phyloP scores from a whole-genome alignment of 2,329 filamentous ascomycete genomes.

The Aspergillus unguis region DNA sequence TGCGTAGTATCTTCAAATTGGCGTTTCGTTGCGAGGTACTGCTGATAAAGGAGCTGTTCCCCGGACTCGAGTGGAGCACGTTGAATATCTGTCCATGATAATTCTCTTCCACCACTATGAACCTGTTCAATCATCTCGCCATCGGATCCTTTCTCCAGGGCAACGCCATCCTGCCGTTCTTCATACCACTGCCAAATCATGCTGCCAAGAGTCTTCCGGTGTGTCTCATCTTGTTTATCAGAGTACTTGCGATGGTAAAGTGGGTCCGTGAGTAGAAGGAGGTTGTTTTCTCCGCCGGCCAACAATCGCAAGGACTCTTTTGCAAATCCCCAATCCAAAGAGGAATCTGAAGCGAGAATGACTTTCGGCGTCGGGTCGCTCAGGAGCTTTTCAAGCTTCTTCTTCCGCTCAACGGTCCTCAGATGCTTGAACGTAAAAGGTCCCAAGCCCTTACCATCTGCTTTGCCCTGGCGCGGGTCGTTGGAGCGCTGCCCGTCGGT shows the following conservation, averaged over 20 bases:
- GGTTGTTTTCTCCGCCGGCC: conserved; percentile 72
- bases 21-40: conserved; percentile 83
- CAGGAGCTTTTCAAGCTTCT: conserved; percentile 71
- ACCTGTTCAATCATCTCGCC: conserved; percentile 65
- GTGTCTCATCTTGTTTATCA: conserved; percentile 27
- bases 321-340: conserved; percentile 92
- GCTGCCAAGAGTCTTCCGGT: conserved; percentile 61
- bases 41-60: conserved; percentile 80
- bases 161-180: conserved; percentile 62
- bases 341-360: conserved; percentile 85
- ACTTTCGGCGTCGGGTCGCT: conserved; percentile 59
- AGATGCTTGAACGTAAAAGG: conserved; percentile 90
- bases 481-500: conserved; percentile 42
- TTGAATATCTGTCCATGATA: conserved; percentile 60
- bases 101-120: conserved; percentile 59
- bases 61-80: conserved; percentile 67
- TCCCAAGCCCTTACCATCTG: conserved; percentile 50
- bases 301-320: conserved; percentile 72
- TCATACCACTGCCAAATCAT: conserved; percentile 79
- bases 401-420: conserved; percentile 75
- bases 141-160: conserved; percentile 53
- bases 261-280: conserved; percentile 83
- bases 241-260: conserved; percentile 28
- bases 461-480: conserved; percentile 35
- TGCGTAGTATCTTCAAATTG: conserved; percentile 82